These are phyloP conservation scores for Choanephora cucurbitarum DNA, from an alignment of 371 early-diverging fungal genomes.

Conservation along the genomic window DNA sequence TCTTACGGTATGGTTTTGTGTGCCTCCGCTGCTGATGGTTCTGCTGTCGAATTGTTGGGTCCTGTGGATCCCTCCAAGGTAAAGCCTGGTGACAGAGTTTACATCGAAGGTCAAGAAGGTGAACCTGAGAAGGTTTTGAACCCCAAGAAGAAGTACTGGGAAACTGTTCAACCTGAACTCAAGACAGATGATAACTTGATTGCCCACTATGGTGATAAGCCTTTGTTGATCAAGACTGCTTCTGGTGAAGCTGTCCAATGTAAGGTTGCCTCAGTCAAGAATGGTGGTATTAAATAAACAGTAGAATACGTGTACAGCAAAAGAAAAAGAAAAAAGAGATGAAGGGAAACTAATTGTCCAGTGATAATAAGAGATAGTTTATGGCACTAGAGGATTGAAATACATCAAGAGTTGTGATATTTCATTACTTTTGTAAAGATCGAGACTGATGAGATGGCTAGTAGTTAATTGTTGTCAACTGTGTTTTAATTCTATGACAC, in stretches of 20 bases:
- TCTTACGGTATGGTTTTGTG: conserved; percentile 95
- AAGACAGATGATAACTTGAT: conserved; percentile 77
- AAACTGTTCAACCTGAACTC: conserved; percentile 93
- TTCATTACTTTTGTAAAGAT: too few species aligned
- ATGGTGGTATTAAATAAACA: conserved; percentile 76
- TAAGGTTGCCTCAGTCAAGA: conserved; percentile 62
- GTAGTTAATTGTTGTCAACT: too few species aligned
- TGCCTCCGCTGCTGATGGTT: conserved; percentile 83
- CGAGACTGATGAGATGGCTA: too few species aligned
- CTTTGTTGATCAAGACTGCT: conserved; percentile 58
- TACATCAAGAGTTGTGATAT: too few species aligned
- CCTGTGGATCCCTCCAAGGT: conserved; percentile 81
- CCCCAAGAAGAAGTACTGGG: conserved; percentile 98
- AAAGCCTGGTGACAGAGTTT: conserved; percentile 89
- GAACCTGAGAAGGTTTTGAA: conserved; percentile 88
- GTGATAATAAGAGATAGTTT: too few species aligned
- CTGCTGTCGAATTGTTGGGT: conserved; percentile 86
- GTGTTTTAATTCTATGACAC: too few species aligned
- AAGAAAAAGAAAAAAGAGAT: too few species aligned
- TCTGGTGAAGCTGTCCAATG: conserved; percentile 62
- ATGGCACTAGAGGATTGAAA: too few species aligned
- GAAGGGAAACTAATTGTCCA: too few species aligned
- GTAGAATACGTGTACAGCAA: too few species aligned
- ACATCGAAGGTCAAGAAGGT: conserved; percentile 88
- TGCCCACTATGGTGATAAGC: conserved; percentile 71